Evolutionary conservation across 1,284 basidiomycete species (phyloP), one percentile per base, ranked within the genome.

Genomic region (Bjerkandera adusta): DNA sequence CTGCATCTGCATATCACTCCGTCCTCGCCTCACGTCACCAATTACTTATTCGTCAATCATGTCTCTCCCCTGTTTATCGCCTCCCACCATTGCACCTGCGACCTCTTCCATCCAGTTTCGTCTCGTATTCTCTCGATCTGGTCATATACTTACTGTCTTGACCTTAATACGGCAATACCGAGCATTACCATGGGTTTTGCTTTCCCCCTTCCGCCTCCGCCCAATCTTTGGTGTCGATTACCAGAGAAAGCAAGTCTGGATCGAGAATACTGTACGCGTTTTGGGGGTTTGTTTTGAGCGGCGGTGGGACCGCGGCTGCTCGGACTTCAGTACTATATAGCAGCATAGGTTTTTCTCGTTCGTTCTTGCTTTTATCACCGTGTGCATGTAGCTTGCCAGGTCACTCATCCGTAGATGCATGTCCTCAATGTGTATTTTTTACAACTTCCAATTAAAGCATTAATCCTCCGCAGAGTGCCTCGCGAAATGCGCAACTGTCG

Each of bases 61-160:
- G 40, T 43, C 38, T 36, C 25, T 21, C 32, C 30, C 21, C 42
- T 42, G 40, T 48, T 32, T 48, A 34, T 36, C 27, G 25, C 38
- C 15, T 34, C 33, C 20, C 18, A 12, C 12, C 32, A 25, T 35
- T 12, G 13, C 33, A 32, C 32, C n/a, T 36, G 41, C 39, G 38
- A 15, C 29, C n/a, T 39, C 39, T 22, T 36, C 32, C 26, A 27
- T 20, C 42, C 25, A 36, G 18, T 36, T 29, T 16, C 36, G 33
- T 47, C 40, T 37, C 36, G 11, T 30, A 24, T 8, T 26, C 15
- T 25, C 18, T 30, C 22, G n/a, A 27, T n/a, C 26, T 13, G n/a
- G 45, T 47, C 36, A 39, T 41, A 48, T 43, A 43, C 46, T 36
- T 48, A 48, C 45, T 42, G 40, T 48, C 33, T 40, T 48, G 46